phyloP scores from a whole-genome alignment of 75 land plant species.

The Cryptomeria japonica region DNA sequence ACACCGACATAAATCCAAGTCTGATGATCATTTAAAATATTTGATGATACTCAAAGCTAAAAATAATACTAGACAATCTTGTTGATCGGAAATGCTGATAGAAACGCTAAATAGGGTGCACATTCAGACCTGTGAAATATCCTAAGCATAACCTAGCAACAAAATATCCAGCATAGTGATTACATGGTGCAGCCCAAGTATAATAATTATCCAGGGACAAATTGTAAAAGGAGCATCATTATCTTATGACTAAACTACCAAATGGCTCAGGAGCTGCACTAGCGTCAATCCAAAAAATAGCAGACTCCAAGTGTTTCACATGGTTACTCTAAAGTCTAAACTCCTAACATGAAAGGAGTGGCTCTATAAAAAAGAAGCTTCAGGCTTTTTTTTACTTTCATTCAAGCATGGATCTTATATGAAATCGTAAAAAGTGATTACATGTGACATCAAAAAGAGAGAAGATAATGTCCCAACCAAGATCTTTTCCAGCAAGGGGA shows the following conservation, averaged over 20 bases:
- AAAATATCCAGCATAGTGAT: neutral
- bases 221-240: too few species aligned
- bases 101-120: neutral
- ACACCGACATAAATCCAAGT: neutral
- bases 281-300: neutral
- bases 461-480: neutral
- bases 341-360: too few species aligned
- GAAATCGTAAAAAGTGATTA: too few species aligned
- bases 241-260: too few species aligned
- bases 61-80: neutral
- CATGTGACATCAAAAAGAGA: neutral
- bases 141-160: too few species aligned
- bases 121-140: neutral
- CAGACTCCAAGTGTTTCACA: neutral
- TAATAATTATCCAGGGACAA: too few species aligned
- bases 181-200: too few species aligned
- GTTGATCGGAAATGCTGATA: neutral
- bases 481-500: neutral
- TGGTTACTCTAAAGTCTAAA: neutral
- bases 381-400: too few species aligned
- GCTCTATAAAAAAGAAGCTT: too few species aligned
- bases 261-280: neutral
- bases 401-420: too few species aligned
- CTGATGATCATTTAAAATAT: too few species aligned
- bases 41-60: neutral